A percentile compares a stretch with the other conserved stretches of the same genome.
Conservation (phyloP, 164 flowering plant species). For the Nelumbo lutea region DNA sequence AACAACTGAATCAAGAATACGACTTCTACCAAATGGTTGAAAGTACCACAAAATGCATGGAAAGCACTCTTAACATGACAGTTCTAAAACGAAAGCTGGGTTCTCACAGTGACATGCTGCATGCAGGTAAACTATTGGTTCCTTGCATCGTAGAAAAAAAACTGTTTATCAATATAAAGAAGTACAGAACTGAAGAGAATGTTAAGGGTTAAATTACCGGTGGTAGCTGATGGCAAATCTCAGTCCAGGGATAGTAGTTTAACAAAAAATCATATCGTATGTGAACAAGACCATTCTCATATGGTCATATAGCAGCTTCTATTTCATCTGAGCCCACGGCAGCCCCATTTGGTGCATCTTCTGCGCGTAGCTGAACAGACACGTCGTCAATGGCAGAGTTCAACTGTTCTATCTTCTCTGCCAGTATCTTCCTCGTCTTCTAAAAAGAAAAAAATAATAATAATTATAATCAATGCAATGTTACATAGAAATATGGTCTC, state of each 20-base stretch:
- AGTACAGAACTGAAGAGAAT: not conserved
- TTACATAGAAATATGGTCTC: too few relatives aligned
- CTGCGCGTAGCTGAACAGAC: constrained; percentile 63
- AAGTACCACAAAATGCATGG: too few relatives aligned
- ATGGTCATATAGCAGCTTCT: constrained; percentile 50
- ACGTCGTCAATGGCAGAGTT: constrained; percentile 84
- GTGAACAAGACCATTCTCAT: constrained; percentile 12
- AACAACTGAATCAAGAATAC: too few relatives aligned
- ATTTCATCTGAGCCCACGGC: constrained; percentile 52
- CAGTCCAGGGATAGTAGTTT: not conserved
- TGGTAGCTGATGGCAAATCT: not conserved
- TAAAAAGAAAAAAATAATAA: constrained; percentile 7
- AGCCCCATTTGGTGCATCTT: constrained; percentile 44
- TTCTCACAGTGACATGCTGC: too few relatives aligned
- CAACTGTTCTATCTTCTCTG: constrained; percentile 83
- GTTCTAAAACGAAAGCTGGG: too few relatives aligned
- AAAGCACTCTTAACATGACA: too few relatives aligned
- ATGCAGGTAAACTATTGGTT: too few relatives aligned
- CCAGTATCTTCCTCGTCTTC: constrained; percentile 65
- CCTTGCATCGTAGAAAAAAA: too few relatives aligned
- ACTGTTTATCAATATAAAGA: not conserved
- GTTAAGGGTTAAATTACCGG: not conserved
- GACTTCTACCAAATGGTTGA: too few relatives aligned
- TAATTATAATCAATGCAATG: too few relatives aligned
- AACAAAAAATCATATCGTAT: not conserved